phyloP scores from a whole-genome alignment of 441 rosid genomes.

The Populus hybrid region DNA sequence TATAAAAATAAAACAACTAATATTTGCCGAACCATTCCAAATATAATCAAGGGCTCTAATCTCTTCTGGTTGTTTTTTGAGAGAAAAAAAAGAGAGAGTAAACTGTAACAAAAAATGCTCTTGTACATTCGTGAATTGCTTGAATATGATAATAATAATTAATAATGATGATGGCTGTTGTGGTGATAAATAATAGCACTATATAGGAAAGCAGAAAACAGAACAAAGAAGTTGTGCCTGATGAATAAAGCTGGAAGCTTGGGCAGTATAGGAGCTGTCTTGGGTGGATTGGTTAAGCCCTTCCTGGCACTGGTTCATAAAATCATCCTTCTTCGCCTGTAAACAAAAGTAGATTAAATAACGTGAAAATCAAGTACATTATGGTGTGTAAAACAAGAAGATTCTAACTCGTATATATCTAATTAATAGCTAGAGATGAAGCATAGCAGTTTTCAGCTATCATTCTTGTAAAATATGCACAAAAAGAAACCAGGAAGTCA shows the following conservation, averaged over 20 bases:
- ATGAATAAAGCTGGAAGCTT: constrained; percentile 37
- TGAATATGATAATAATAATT: too few relatives aligned
- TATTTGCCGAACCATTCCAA: too few relatives aligned
- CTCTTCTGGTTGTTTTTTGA: too few relatives aligned
- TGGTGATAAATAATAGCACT: too few relatives aligned
- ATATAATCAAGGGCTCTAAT: not conserved
- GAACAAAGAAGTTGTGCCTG: constrained; percentile 19
- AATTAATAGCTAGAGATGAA: not conserved
- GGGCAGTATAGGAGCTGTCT: constrained; percentile 11
- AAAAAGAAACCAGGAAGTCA: not conserved
- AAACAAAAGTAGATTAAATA: not conserved
- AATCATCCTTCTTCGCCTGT: constrained; percentile 27
- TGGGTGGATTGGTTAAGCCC: constrained; percentile 4
- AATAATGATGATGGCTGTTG: too few relatives aligned
- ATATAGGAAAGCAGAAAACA: not conserved
- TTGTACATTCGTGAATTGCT: not conserved
- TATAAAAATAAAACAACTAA: too few relatives aligned
- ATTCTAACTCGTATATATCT: too few relatives aligned
- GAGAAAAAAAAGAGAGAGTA: too few relatives aligned
- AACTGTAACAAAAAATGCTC: not conserved
- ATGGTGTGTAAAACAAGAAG: not conserved
- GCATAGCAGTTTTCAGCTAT: not conserved
- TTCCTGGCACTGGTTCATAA: constrained; percentile 11
- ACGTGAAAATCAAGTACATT: not conserved
- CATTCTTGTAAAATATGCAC: not conserved